Percentiles rank a stretch among this genome's conserved stretches.
Conservation (phyloP, 768 basidiomycete species). For the Leucosporidium scottii region DNA sequence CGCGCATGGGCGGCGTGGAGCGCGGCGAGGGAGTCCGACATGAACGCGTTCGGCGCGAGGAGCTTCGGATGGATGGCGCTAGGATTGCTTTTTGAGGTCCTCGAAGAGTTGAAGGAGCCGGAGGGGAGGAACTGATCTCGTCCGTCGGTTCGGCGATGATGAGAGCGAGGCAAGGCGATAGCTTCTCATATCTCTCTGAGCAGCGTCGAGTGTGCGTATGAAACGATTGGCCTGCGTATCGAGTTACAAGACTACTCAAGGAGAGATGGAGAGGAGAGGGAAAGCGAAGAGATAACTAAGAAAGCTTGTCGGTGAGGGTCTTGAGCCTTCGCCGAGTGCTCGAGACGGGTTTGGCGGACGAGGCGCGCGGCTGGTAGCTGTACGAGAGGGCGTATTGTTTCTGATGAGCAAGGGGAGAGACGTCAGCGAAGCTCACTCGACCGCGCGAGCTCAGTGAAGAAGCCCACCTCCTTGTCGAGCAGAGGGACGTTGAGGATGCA, state of each 20-base stretch:
- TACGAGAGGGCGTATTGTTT: constrained; percentile 27
- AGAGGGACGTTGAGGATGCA: constrained; percentile 30
- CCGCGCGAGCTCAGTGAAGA: no score
- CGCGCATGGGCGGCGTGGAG: constrained; percentile 8
- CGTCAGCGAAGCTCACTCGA: not conserved
- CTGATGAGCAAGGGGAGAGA: not conserved
- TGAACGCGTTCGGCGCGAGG: constrained; percentile 18
- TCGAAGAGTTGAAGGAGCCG: not conserved
- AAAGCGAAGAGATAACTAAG: no score
- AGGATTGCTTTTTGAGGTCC: not conserved
- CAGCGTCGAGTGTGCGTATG: no score
- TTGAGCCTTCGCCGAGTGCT: no score
- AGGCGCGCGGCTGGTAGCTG: constrained; percentile 14
- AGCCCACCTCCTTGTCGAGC: constrained; percentile 23
- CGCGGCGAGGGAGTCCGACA: constrained; percentile 11
- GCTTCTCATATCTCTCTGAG: no score
- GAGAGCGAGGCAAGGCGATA: no score
- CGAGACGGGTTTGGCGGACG: not conserved
- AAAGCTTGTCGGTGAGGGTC: no score
- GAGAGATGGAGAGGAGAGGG: no score
- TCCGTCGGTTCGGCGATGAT: no score
- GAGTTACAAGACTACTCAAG: no score
- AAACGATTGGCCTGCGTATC: no score
- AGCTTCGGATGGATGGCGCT: constrained; percentile 11
- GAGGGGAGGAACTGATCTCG: not conserved